Base-by-base conservation (phyloP, 2,329 filamentous ascomycete species). In the Tolypocladium pustulatum region DNA sequence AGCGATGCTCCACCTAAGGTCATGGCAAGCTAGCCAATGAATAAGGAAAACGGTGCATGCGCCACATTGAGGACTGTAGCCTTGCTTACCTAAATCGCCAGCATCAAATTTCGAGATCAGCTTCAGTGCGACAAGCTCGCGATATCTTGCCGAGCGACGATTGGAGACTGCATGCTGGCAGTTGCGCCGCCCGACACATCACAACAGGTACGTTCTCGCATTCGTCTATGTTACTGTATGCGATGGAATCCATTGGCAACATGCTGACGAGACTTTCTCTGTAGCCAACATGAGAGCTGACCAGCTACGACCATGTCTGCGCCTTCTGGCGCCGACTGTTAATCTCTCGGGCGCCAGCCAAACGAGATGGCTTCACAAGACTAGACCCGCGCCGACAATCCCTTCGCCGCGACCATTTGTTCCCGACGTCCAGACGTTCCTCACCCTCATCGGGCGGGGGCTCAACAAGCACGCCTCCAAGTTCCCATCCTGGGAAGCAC, bases 381-480 rank as follows among this genome's bases (percentile, higher is more conserved):
- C 73, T 60, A 65, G 71, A 59, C 66, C 72, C 40, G 61, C 68
- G 17, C 76, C 68, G 51, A 65, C 70, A 8, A 75, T 84, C 37
- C 92, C 92, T 3, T 69, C 79, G 30, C 88, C 91, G 0, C 96
- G 88, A 41, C 90, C 91, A 1, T 91, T 96, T 67, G 86, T 96
- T 43, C 93, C 92, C 37, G 87, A 97, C 71, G 85, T 91, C 46
- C 71, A 81, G 65, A 94, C 92, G 20, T 96, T 99, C 74, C 86
- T 97, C 62, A 90, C 83, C 40, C 80, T 97, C 60, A 97, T 97
- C 74, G 94, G 94, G 66, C 92, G 94, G 63, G 87, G 87, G 66
- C 85, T 97, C 67, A 86, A 82, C 68, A 85, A 88, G 69, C 90
- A 97, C 77, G 83, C 88, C 55, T 80, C 84, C 74, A 97, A 97